Percentiles rank a stretch among this genome's conserved stretches.
Conservation (phyloP, 371 early-diverging fungal genomes). For the Mortierella sp. region DNA sequence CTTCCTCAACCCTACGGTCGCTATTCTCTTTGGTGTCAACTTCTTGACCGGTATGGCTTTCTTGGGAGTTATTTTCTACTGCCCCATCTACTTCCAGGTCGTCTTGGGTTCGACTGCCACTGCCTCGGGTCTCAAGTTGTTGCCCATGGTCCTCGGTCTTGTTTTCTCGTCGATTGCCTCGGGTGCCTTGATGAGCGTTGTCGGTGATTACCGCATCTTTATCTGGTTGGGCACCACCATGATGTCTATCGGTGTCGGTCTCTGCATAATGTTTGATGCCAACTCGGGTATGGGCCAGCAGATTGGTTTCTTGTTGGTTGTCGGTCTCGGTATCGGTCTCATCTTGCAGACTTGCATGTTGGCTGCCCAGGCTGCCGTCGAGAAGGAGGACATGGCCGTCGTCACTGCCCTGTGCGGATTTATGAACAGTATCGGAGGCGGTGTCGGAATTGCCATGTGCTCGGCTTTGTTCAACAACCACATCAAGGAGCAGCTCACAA, state of each 20-base stretch:
- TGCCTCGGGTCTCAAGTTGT: slow-evolving; percentile 68
- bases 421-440: slow-evolving; percentile 71
- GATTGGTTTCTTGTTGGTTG: slow-evolving; percentile 70
- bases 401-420: slow-evolving; percentile 74
- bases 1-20: slow-evolving; percentile 62
- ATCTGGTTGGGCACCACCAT: slow-evolving; percentile 63
- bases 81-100: slow-evolving; percentile 88
- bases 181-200: slow-evolving; percentile 47
- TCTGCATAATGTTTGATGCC: slow-evolving; percentile 64
- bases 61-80: slow-evolving; percentile 68
- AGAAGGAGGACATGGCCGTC: slow-evolving; percentile 68
- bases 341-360: slow-evolving; percentile 73
- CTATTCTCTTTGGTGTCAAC: slow-evolving; percentile 61
- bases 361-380: slow-evolving; percentile 72
- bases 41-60: slow-evolving; percentile 71
- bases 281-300: slow-evolving; percentile 62
- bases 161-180: slow-evolving; percentile 49
- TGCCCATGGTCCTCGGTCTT: slow-evolving; percentile 70
- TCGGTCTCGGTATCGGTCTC: slow-evolving; percentile 77
- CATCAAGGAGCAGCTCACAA: slow-evolving; percentile 13
- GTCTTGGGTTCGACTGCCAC: slow-evolving; percentile 72
- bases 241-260: slow-evolving; percentile 62
- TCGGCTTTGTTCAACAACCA: slow-evolving; percentile 62
- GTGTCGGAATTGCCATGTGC: slow-evolving; percentile 68
- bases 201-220: slow-evolving; percentile 57